A percentile compares a stretch with the other conserved stretches of the same genome.
These are phyloP conservation scores for Vanderwaltozyma verrucispora DNA, from an alignment of 805 yeast genomes.

Conservation along the genomic window DNA sequence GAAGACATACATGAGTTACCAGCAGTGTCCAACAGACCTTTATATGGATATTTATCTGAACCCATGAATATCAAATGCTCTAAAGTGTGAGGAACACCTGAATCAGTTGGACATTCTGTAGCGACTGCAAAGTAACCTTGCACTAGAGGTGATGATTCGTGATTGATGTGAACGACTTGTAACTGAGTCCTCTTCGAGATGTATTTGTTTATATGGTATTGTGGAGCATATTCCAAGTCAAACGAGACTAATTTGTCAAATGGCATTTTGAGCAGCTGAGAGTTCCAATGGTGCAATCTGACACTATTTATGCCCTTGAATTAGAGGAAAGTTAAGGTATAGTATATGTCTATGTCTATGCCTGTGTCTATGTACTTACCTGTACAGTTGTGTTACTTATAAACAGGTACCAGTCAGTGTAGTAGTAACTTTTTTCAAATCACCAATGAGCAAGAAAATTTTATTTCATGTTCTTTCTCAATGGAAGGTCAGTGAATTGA, in stretches of 20 bases:
- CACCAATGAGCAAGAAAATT: too few species aligned
- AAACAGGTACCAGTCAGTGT: too few species aligned
- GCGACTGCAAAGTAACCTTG: conserved; percentile 95
- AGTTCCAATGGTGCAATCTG: too few species aligned
- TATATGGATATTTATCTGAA: conserved; percentile 76
- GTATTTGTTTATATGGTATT: conserved; percentile 58
- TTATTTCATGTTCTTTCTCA: too few species aligned
- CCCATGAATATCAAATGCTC: conserved; percentile 97
- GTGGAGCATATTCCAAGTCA: conserved; percentile 67
- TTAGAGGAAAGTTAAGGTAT: too few species aligned
- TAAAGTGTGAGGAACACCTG: conserved; percentile 91
- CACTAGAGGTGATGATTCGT: conserved; percentile 74
- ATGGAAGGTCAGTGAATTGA: too few species aligned
- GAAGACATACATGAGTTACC: conserved; percentile 76
- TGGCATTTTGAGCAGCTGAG: too few species aligned
- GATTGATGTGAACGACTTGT: conserved; percentile 60
- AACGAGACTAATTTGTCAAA: conserved; percentile 41
- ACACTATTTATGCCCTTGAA: too few species aligned
- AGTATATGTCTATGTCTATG: too few species aligned
- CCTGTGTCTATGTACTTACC: too few species aligned
- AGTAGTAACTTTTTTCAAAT: too few species aligned
- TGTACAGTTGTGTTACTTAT: too few species aligned
- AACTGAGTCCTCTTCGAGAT: conserved; percentile 70
- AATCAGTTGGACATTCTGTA: conserved; percentile 77
- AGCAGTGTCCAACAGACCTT: conserved; percentile 78